These are phyloP conservation scores for Thelonectria olida DNA, from an alignment of 2,329 filamentous ascomycete species.

Conservation along the genomic window DNA sequence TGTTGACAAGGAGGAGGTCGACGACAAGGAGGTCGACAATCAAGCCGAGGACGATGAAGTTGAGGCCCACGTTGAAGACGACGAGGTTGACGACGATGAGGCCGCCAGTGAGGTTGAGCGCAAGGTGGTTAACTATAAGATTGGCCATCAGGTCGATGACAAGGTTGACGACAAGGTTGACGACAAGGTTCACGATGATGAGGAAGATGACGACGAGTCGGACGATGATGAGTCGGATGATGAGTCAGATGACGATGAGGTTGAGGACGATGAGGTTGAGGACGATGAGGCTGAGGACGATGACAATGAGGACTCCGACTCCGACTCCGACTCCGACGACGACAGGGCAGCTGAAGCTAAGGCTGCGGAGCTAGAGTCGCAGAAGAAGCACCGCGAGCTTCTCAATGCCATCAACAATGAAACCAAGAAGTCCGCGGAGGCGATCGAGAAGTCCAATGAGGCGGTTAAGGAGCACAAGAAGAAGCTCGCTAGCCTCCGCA, in stretches of 20 bases:
- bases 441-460: background rate
- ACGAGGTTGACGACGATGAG: background rate
- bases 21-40: background rate
- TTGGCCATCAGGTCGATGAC: background rate
- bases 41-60: background rate
- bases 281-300: background rate
- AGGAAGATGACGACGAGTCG: background rate
- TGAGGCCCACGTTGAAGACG: background rate
- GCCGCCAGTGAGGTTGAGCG: too few species aligned
- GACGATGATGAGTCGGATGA: background rate
- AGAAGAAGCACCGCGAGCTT: background rate
- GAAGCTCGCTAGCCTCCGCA: background rate
- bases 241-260: background rate
- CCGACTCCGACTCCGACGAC: background rate
- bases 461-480: background rate
- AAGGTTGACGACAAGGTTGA: background rate
- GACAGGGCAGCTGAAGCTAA: background rate
- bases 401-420: background rate
- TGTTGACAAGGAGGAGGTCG: too few species aligned
- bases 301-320: background rate
- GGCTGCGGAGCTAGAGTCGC: too few species aligned
- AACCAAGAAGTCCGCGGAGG: background rate
- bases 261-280: background rate
- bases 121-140: background rate
- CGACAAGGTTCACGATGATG: background rate